Percentiles rank a stretch among this genome's conserved stretches.
phyloP scores from a whole-genome alignment of 1,284 basidiomycete species.

The Melampsora medusae region DNA sequence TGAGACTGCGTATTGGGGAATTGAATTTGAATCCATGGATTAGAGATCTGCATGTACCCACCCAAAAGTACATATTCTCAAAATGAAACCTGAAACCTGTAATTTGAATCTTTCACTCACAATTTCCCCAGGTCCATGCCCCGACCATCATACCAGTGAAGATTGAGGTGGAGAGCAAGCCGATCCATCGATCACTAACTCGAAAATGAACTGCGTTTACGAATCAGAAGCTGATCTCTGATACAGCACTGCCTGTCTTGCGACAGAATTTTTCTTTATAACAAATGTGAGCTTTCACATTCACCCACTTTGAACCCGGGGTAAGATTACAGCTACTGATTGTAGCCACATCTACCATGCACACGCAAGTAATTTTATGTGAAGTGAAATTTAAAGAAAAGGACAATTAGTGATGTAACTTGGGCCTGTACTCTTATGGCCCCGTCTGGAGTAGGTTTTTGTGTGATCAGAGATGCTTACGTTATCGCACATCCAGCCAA shows the following conservation, averaged over 20 bases:
- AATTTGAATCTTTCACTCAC: conserved; percentile 28
- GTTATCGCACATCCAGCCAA: conserved; percentile 43
- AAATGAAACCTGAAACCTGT: neutral
- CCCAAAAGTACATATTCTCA: neutral
- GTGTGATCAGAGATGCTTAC: conserved; percentile 5
- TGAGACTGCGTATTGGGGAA: conserved; percentile 48
- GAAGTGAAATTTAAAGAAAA: no score
- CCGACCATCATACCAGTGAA: conserved; percentile 96
- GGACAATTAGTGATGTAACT: no score
- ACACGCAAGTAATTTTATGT: neutral
- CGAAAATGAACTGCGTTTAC: conserved; percentile 28
- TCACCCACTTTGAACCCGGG: conserved; percentile 35
- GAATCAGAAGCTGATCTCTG: no score
- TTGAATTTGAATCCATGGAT: neutral
- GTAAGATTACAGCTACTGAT: conserved; percentile 40
- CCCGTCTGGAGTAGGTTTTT: no score
- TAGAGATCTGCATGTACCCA: neutral
- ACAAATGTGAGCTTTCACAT: neutral
- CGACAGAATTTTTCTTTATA: no score
- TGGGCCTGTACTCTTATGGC: no score
- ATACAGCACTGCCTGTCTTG: no score
- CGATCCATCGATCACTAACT: conserved; percentile 65
- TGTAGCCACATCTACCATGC: conserved; percentile 40
- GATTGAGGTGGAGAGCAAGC: conserved; percentile 72
- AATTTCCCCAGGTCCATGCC: conserved; percentile 61